Evolutionary conservation across 179 eudicot genomes (phyloP).

Genomic region (Silene coronaria): DNA sequence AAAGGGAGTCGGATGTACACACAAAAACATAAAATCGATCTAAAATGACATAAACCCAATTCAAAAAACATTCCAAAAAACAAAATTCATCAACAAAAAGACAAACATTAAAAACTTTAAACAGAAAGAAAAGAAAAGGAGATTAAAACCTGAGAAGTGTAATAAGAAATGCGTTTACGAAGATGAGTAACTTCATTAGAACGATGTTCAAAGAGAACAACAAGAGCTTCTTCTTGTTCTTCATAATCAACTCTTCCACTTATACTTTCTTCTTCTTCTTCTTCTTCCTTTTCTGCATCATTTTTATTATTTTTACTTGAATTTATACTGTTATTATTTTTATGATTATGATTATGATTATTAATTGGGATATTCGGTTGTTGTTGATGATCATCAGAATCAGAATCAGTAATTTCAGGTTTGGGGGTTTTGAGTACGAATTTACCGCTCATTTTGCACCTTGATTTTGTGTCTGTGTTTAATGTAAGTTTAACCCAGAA

Average conservation of each 20-base stretch:
- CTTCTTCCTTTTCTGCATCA: neutral
- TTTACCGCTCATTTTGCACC: conserved; percentile 26
- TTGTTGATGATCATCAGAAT: conserved; percentile 4
- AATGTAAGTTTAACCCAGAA: neutral
- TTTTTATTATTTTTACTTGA: neutral
- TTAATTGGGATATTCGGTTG: neutral
- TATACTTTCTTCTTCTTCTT: conserved; percentile 7
- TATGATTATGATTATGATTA: neutral
- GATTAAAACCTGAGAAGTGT: conserved; percentile 44
- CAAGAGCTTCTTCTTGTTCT: conserved; percentile 57
- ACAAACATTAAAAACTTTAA: neutral
- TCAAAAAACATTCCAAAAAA: too few species aligned
- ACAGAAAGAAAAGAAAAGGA: neutral
- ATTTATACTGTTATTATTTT: neutral
- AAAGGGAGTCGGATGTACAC: neutral
- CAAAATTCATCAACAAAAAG: neutral
- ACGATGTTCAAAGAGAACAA: conserved; percentile 67
- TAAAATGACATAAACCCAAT: neutral
- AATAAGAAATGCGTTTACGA: conserved; percentile 52
- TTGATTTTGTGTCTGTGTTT: conserved; percentile 6
- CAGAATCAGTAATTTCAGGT: conserved; percentile 15
- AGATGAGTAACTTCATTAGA: conserved; percentile 59
- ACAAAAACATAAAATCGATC: neutral
- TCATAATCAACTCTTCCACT: conserved; percentile 21
- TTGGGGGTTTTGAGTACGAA: conserved; percentile 22